Evolutionary conservation across 352 stramenopile species (phyloP), one percentile per base, ranked within the genome.

Genomic region (Pseudoperonospora humuli): DNA sequence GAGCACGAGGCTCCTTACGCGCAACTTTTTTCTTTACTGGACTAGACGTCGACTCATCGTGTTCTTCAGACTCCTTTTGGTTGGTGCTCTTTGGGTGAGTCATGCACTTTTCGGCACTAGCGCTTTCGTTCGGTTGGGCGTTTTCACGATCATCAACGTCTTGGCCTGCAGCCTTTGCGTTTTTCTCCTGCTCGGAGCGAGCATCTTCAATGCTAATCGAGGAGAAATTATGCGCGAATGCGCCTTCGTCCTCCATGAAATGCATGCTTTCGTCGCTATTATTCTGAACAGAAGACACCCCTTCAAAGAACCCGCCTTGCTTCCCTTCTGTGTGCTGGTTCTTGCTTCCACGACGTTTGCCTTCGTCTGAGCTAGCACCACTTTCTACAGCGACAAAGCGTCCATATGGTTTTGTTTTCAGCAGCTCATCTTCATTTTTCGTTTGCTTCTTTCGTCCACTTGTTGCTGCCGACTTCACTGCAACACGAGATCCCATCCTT

Each of bases 251-350:
- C 5, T 84, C 72, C 9, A 84, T 64, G 19, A 76, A 82, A 33
- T 84, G 72, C 42, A 77, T 66, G 19, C 72, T 84, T 17, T 61
- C 65, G 19, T 73, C 60, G 32, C 62, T 82, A 6, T 65, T 61
- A n/a, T 69, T 62, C 3, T 77, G 79, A 13, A 87, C 75, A 0
- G 75, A 87, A 11, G 75, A 87, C 8, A 87, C 61, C n/a, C 69
- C 67, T 24, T 75, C 75, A 51, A 87, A 87, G 44, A 74, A 81
- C 27, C 35, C 39, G 3, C 11, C 33, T 9, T 21, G 45, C 15
- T 35, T 51, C 13, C 11, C 13, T 15, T 28, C 17, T 21, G 43
- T 37, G 8, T 21, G 7, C 9, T 29, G 27, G n/a, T 54, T 27
- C n/a, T 47, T 42, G 27, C n/a, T 33, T 18, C 21, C 14, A 23